These are phyloP conservation scores for Talaromyces albobiverticillius DNA, from an alignment of 2,329 filamentous ascomycete genomes.

Conservation along the genomic window DNA sequence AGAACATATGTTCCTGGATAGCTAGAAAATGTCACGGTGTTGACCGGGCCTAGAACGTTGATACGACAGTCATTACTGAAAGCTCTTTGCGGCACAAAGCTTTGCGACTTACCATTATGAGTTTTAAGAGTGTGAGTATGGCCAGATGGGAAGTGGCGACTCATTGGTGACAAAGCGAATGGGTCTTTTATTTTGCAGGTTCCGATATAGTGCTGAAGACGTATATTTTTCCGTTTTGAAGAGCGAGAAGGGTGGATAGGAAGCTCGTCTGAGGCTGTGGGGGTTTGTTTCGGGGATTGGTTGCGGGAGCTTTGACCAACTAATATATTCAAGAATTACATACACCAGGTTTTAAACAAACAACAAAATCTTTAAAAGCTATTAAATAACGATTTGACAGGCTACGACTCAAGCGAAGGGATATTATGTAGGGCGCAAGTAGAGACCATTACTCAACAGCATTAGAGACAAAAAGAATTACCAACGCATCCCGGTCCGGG, in stretches of 20 bases:
- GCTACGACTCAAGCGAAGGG: conserved; percentile 38
- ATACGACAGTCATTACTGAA: background rate
- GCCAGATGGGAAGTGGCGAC: conserved; percentile 35
- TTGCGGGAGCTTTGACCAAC: conserved; percentile 7
- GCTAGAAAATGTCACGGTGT: conserved; percentile 70
- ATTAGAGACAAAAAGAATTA: conserved; percentile 34
- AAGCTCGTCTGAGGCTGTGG: background rate
- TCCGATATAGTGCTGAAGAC: too few relatives aligned
- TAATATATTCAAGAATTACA: too few relatives aligned
- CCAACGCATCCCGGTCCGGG: conserved; percentile 20
- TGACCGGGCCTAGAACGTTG: conserved; percentile 59
- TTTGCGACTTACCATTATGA: conserved; percentile 36
- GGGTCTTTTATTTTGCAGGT: too few relatives aligned
- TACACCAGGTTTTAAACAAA: too few relatives aligned
- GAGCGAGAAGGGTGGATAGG: too few relatives aligned
- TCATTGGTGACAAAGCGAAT: conserved; percentile 24
- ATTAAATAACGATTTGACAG: conserved; percentile 39
- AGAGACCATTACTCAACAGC: conserved; percentile 38
- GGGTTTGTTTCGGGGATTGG: background rate
- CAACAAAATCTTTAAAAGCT: conserved; percentile 1
- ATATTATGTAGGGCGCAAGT: conserved; percentile 40
- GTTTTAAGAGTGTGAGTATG: conserved; percentile 44
- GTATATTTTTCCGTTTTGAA: too few relatives aligned
- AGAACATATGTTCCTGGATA: conserved; percentile 74
- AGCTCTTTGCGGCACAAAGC: background rate